phyloP scores from a whole-genome alignment of 2,329 filamentous ascomycete genomes.

The Monilinia laxa region DNA sequence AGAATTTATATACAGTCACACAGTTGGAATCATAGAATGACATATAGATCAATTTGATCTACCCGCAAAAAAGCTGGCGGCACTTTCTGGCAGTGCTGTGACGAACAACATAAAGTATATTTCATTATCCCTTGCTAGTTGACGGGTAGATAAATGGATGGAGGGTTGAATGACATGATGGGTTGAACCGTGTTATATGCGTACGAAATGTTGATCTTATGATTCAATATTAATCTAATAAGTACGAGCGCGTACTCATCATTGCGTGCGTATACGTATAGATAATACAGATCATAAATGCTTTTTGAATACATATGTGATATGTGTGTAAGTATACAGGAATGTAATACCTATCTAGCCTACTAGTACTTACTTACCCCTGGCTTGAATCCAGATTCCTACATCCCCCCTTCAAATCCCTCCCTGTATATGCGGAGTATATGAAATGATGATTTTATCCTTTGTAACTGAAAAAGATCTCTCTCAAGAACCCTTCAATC shows the following conservation, averaged over 20 bases:
- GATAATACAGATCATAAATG: too few relatives aligned
- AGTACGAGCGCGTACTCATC: too few relatives aligned
- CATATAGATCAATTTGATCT: not conserved
- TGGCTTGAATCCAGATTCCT: conserved; percentile 7
- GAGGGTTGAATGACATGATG: too few relatives aligned
- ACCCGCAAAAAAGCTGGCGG: conserved; percentile 14
- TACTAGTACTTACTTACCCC: not conserved
- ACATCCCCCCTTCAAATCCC: not conserved
- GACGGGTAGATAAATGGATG: too few relatives aligned
- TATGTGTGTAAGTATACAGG: not conserved
- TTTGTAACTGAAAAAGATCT: not conserved
- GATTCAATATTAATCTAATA: too few relatives aligned
- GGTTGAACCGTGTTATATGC: too few relatives aligned
- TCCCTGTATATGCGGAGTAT: not conserved
- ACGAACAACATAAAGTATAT: not conserved
- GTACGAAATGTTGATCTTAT: too few relatives aligned
- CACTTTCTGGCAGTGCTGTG: conserved; percentile 15
- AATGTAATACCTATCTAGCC: not conserved
- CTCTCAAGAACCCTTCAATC: too few relatives aligned
- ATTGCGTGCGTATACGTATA: too few relatives aligned
- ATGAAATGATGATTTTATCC: not conserved
- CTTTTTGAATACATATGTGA: too few relatives aligned
- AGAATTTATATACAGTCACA: too few relatives aligned
- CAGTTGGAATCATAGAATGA: too few relatives aligned
- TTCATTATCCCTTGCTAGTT: conserved; percentile 1